phyloP scores from a whole-genome alignment of 2,329 filamentous ascomycete species.

The Stylonectria norvegica region DNA sequence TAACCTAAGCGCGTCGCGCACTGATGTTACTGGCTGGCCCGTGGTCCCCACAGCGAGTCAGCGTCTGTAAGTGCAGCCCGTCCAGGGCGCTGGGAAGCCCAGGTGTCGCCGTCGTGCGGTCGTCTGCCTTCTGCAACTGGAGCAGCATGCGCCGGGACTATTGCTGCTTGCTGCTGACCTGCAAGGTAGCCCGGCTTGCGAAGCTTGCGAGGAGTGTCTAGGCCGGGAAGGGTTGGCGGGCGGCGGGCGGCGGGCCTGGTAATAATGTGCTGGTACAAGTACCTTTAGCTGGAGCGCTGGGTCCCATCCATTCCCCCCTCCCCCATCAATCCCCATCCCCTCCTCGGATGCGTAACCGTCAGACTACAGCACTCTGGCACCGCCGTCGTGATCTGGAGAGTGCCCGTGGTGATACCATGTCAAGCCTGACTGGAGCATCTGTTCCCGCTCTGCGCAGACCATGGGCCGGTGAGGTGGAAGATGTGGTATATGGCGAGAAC shows the following conservation, averaged over 20 bases:
- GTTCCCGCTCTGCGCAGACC: neutral
- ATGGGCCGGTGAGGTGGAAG: neutral
- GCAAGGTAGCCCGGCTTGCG: neutral
- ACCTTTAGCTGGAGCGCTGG: no score
- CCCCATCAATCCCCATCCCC: no score
- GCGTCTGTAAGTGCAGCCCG: constrained; percentile 24
- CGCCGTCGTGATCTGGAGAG: no score
- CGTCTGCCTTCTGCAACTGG: neutral
- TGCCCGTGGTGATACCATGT: no score
- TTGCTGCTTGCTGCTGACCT: neutral
- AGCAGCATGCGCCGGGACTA: neutral
- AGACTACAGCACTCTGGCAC: no score
- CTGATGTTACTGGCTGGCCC: constrained; percentile 32
- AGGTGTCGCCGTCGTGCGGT: neutral
- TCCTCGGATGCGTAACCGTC: no score
- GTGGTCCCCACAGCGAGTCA: constrained; percentile 27
- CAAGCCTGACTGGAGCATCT: no score
- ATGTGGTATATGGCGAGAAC: neutral
- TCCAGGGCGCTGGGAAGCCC: constrained; percentile 14
- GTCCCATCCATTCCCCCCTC: no score
- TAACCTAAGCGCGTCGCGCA: constrained; percentile 36
- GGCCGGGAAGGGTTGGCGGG: neutral
- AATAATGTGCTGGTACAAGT: no score
- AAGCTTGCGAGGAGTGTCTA: neutral
- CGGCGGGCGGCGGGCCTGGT: neutral